Base-by-base conservation (phyloP, 2,329 filamentous ascomycete species). In the Aspergillus hiratsukae region DNA sequence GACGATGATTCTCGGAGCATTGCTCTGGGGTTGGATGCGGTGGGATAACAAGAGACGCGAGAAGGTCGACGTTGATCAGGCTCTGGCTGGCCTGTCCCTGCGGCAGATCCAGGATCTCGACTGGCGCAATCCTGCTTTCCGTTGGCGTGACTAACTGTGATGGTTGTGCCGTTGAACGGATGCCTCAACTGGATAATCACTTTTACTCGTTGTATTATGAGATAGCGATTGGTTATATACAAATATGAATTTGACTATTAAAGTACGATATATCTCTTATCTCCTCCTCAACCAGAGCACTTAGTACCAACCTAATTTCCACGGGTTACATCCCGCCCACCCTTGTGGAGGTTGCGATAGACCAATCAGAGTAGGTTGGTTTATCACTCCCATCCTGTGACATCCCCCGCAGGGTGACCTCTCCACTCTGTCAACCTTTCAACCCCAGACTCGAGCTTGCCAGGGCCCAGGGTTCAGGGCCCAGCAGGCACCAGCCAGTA, bases 81-180 rank as follows among this genome's bases (percentile, higher is more conserved):
- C 83, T 58, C 67, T 88, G 59, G 76, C 74, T 1, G 84, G 83
- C 0, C 56, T 87, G 65, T 76, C 75, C 6, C 72, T 75, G 57
- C 71, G 78, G 63, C 72, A 85, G 63, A 76, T 86, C 29, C 79
- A 84, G 62, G 81, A 86, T 64, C 67, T 88, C 61, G 85, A 88
- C 64, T 88, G 84, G 84, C 81, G 78, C 61, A 86, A 89, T 71
- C 87, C 87, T 3, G 81, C 73, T 3, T 88, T 88, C 66, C 77
- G 81, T 60, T 88, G 85, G 86, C 80, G 77, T 65, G 75, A 53
- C 4, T 48, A 53, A 23, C 23, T 23, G 23, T 23, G 23, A 23
- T 3, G 2, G 23, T 2, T 23, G 23, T 2, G 23, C 23, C 23
- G 23, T 23, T 23, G 23, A 23, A 23, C 31, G 31, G 31, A 6